phyloP scores from a whole-genome alignment of 306 rosid species.

The Arachis hypogaea region DNA sequence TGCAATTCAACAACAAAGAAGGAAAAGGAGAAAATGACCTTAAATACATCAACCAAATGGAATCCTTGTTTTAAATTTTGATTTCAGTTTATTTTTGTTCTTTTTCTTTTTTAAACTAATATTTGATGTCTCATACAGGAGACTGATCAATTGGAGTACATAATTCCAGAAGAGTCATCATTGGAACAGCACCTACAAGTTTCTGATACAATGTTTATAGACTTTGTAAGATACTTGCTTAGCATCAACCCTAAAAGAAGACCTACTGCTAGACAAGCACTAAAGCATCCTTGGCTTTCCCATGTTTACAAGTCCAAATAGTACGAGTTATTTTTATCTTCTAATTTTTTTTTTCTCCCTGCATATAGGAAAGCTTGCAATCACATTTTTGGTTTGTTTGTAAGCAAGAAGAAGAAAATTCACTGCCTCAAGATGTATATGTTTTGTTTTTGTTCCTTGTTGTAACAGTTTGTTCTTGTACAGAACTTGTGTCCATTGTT shows the following conservation, averaged over 20 bases:
- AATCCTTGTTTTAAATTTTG: slow-evolving; percentile 11
- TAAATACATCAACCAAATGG: slow-evolving; percentile 2
- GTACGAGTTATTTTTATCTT: slow-evolving; percentile 31
- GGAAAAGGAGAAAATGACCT: not conserved
- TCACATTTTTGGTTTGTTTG: slow-evolving; percentile 56
- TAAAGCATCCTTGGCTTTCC: slow-evolving; percentile 96
- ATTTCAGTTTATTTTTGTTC: not conserved
- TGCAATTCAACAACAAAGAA: not conserved
- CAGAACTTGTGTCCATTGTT: slow-evolving; percentile 37
- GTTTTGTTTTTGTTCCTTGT: not conserved
- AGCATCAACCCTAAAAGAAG: slow-evolving; percentile 77
- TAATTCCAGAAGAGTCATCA: slow-evolving; percentile 82
- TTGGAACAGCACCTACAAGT: slow-evolving; percentile 75
- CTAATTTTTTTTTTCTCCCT: slow-evolving; percentile 10
- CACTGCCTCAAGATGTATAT: slow-evolving; percentile 35
- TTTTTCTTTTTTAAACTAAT: slow-evolving; percentile 16
- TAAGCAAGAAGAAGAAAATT: slow-evolving; percentile 37
- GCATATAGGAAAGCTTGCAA: slow-evolving; percentile 36
- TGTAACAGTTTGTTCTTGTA: slow-evolving; percentile 47
- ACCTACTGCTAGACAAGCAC: slow-evolving; percentile 75
- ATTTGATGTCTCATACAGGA: slow-evolving; percentile 55
- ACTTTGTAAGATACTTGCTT: slow-evolving; percentile 71
- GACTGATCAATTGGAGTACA: slow-evolving; percentile 75
- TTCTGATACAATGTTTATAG: slow-evolving; percentile 60
- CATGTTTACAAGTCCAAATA: slow-evolving; percentile 51